A percentile compares a stretch with the other conserved stretches of the same genome.
Evolutionary conservation across 139 green algal species (phyloP).

Genomic region (Tetradesmus obliquus): DNA sequence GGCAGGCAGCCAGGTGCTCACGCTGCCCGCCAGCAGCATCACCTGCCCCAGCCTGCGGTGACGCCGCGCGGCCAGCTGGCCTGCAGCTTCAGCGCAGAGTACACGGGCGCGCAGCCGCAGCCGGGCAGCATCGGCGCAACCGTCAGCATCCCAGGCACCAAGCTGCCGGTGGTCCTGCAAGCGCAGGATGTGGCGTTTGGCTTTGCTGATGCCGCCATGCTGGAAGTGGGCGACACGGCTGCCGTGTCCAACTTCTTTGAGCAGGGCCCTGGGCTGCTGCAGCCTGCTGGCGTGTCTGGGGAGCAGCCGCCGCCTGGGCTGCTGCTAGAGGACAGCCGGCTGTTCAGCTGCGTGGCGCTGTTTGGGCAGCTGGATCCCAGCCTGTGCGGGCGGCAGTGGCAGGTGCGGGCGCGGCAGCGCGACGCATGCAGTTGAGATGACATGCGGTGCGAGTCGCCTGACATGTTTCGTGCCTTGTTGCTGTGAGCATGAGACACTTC

Average conservation of each 20-base stretch:
- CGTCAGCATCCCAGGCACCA: not conserved
- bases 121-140: not conserved
- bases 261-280: not conserved
- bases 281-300: slow-evolving; percentile 28
- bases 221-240: not conserved
- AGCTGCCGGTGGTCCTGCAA: not conserved
- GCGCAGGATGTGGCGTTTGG: not conserved
- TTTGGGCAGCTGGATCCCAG: not conserved
- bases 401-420: not conserved
- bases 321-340: not conserved
- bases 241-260: slow-evolving; percentile 26
- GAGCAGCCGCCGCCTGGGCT: slow-evolving; percentile 27
- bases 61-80: not conserved
- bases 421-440: no score
- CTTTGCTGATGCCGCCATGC: not conserved
- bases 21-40: not conserved
- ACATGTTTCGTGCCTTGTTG: no score
- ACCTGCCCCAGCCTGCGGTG: slow-evolving; percentile 20
- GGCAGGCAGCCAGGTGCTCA: not conserved
- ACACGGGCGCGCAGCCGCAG: slow-evolving; percentile 20
- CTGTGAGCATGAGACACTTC: no score
- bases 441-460: no score
- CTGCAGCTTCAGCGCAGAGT: slow-evolving; percentile 12
- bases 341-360: not conserved
- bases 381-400: slow-evolving; percentile 18